Conservation (phyloP, 495 filamentous ascomycete genomes). For the Chaetomium fimeti region DNA sequence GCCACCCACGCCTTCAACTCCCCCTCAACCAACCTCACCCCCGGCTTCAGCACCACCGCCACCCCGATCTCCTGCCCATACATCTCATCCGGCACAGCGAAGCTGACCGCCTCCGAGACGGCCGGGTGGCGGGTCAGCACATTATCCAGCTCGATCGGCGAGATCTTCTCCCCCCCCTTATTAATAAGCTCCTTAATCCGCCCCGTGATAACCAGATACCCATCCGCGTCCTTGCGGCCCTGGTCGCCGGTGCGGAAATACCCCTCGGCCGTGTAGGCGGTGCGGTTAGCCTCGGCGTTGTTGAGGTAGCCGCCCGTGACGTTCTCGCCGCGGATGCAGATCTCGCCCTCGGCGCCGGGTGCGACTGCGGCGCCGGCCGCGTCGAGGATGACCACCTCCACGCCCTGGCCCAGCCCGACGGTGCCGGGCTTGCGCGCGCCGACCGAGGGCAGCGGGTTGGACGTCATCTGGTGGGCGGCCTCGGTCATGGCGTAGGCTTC, state of each 20-base stretch:
- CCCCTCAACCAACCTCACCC: conserved; percentile 48
- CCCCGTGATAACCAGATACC: conserved; percentile 74
- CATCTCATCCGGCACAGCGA: conserved; percentile 70
- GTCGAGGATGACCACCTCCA: conserved; percentile 75
- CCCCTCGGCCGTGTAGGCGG: conserved; percentile 60
- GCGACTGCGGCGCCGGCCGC: conserved; percentile 59
- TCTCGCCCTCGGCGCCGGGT: conserved; percentile 68
- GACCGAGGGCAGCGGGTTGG: conserved; percentile 72
- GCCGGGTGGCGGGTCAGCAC: conserved; percentile 64
- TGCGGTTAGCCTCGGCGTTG: conserved; percentile 68
- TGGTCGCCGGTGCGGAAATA: conserved; percentile 87
- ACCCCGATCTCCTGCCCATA: conserved; percentile 81
- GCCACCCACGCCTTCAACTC: conserved; percentile 66
- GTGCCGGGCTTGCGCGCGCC: conserved; percentile 69
- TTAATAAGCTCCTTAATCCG: conserved; percentile 85
- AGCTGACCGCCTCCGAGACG: conserved; percentile 75
- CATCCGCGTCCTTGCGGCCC: conserved; percentile 69
- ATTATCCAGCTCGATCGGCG: conserved; percentile 82
- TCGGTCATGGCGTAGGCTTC: conserved; percentile 94
- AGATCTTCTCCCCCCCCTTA: conserved; percentile 80
- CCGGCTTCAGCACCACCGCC: conserved; percentile 70
- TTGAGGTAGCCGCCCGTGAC: conserved; percentile 82
- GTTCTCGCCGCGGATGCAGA: conserved; percentile 75
- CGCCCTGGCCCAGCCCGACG: conserved; percentile 76
- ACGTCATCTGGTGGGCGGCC: conserved; percentile 85